A percentile compares a stretch with the other conserved stretches of the same genome.
Conservation (phyloP, 2,329 filamentous ascomycete species). For the Verticillium longisporum region DNA sequence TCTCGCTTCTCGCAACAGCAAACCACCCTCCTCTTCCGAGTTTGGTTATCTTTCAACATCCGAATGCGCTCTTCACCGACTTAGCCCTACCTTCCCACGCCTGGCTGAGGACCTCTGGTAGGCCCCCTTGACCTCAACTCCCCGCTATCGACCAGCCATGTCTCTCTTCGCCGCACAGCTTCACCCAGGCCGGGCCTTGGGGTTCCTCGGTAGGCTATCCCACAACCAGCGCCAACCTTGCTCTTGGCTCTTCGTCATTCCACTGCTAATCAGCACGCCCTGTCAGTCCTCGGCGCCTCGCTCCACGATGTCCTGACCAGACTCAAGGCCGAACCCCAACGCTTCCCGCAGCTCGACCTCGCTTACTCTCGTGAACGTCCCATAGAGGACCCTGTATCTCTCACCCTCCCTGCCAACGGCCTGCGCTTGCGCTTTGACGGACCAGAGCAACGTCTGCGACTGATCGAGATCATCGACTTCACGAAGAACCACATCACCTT, state of each 20-base stretch:
- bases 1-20: neutral
- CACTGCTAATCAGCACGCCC: neutral
- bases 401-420: constrained; percentile 78
- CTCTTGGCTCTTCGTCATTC: neutral
- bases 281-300: constrained; percentile 75
- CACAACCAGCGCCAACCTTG: too few species aligned
- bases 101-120: neutral
- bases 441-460: constrained; percentile 78
- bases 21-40: neutral
- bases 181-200: constrained; percentile 58
- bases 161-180: constrained; percentile 55
- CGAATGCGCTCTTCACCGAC: neutral
- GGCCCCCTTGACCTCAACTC: neutral
- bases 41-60: neutral
- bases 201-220: constrained; percentile 41
- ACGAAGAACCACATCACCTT: constrained; percentile 78
- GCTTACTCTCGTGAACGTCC: constrained; percentile 72
- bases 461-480: constrained; percentile 90
- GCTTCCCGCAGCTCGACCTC: constrained; percentile 77
- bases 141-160: constrained; percentile 20
- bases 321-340: constrained; percentile 78
- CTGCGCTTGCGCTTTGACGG: constrained; percentile 89
- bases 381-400: constrained; percentile 64
- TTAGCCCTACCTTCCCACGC: neutral
- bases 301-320: constrained; percentile 84